Percentiles rank a stretch among this genome's conserved stretches.
Evolutionary conservation across 257 asterid species (phyloP).

Genomic region (Nicotiana paniculata): DNA sequence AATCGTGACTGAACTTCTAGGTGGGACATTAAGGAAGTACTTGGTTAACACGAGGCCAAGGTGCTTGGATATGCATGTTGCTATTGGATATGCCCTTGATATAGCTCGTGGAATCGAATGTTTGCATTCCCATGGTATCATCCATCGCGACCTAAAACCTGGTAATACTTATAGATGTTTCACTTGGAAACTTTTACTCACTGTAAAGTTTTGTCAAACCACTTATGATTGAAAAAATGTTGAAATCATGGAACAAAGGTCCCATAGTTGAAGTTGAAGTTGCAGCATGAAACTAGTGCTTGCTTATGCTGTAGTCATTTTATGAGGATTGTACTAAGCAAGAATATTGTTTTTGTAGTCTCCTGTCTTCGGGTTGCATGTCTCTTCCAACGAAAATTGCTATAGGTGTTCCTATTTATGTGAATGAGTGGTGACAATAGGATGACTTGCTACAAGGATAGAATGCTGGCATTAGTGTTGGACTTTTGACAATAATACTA

Average conservation of each 20-base stretch:
- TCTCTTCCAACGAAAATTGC: neutral
- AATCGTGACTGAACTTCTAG: slow-evolving; percentile 76
- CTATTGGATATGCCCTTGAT: slow-evolving; percentile 72
- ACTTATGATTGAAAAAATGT: no score
- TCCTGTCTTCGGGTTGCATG: neutral
- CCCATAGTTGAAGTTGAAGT: neutral
- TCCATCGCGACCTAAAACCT: slow-evolving; percentile 86
- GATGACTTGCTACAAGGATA: neutral
- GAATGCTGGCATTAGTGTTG: neutral
- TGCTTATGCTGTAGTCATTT: no score
- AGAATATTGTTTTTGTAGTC: no score
- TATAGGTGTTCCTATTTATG: neutral
- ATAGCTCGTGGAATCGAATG: slow-evolving; percentile 92
- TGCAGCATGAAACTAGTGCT: no score
- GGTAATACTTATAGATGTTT: slow-evolving; percentile 29
- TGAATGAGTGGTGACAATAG: neutral
- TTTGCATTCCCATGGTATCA: slow-evolving; percentile 78
- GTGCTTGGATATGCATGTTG: slow-evolving; percentile 55
- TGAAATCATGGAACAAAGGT: neutral
- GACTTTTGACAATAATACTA: neutral
- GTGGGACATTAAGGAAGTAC: slow-evolving; percentile 74
- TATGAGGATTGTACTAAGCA: no score
- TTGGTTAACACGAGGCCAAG: slow-evolving; percentile 63
- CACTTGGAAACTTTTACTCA: neutral
- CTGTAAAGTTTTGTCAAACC: no score